These are phyloP conservation scores for Aspergillus sparsus DNA, from an alignment of 495 filamentous ascomycete species.

Conservation along the genomic window DNA sequence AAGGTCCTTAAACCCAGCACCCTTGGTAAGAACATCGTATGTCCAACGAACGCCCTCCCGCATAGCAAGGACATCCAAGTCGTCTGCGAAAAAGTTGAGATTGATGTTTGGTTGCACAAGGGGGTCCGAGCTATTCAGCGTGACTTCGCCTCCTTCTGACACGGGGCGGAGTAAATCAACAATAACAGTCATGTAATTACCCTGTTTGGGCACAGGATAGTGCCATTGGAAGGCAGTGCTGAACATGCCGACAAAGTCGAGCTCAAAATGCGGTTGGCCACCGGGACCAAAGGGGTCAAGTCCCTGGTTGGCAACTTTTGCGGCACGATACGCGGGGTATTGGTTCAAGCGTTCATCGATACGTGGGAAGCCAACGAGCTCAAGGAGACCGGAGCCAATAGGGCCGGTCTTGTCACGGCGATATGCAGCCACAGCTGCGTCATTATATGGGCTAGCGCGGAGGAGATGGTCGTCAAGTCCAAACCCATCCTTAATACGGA, in stretches of 20 bases:
- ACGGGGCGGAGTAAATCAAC: slow-evolving; percentile 60
- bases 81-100: slow-evolving; percentile 59
- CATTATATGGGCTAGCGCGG: slow-evolving; percentile 46
- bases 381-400: slow-evolving; percentile 51
- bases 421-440: slow-evolving; percentile 49
- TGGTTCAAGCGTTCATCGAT: slow-evolving; percentile 54
- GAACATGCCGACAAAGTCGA: slow-evolving; percentile 65
- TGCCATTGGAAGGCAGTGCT: slow-evolving; percentile 66
- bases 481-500: slow-evolving; percentile 56
- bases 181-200: slow-evolving; percentile 57
- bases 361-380: slow-evolving; percentile 58
- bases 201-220: slow-evolving; percentile 50
- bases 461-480: slow-evolving; percentile 57
- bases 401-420: slow-evolving; percentile 52
- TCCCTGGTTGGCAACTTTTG: slow-evolving; percentile 52
- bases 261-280: slow-evolving; percentile 64
- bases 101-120: slow-evolving; percentile 58
- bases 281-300: slow-evolving; percentile 60
- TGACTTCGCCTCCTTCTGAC: slow-evolving; percentile 50
- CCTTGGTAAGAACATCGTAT: slow-evolving; percentile 56
- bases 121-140: slow-evolving; percentile 53
- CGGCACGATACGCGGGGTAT: slow-evolving; percentile 49
- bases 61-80: slow-evolving; percentile 58
- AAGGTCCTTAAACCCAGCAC: slow-evolving; percentile 60
- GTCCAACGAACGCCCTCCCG: slow-evolving; percentile 57